Evolutionary conservation across 257 asterid genomes (phyloP).

Genomic region (Solanum paucissectum): DNA sequence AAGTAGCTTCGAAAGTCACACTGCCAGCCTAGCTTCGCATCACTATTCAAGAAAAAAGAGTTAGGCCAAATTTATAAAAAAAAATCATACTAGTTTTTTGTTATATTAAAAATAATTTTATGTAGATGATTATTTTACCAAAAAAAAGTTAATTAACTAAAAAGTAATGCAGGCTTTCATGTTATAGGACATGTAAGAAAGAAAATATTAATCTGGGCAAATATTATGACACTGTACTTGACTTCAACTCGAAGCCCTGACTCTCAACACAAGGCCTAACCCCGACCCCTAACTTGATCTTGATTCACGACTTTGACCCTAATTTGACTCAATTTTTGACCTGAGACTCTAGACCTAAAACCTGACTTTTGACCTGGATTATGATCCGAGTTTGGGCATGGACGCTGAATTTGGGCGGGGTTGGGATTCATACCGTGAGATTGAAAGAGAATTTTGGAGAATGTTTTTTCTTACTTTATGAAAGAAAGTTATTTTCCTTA

Average conservation of each 20-base stretch:
- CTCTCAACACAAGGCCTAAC: neutral
- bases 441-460: neutral
- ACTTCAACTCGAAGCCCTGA: no score
- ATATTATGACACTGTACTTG: no score
- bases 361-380: neutral
- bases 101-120: no score
- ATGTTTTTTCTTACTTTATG: neutral
- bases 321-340: neutral
- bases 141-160: neutral
- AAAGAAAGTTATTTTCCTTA: no score
- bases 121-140: neutral
- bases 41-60: neutral
- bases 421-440: no score
- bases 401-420: rapidly evolving
- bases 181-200: neutral
- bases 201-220: neutral
- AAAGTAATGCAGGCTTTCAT: neutral
- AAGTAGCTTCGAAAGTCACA: neutral
- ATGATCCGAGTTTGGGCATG: rapidly evolving
- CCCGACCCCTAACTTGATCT: neutral
- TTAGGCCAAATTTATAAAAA: rapidly evolving
- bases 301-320: neutral
- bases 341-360: no score
- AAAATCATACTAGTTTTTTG: neutral
- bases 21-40: neutral